A percentile compares a stretch with the other conserved stretches of the same genome.
Conservation (phyloP, 129 eudicot species). For the Centaurea solstitialis region DNA sequence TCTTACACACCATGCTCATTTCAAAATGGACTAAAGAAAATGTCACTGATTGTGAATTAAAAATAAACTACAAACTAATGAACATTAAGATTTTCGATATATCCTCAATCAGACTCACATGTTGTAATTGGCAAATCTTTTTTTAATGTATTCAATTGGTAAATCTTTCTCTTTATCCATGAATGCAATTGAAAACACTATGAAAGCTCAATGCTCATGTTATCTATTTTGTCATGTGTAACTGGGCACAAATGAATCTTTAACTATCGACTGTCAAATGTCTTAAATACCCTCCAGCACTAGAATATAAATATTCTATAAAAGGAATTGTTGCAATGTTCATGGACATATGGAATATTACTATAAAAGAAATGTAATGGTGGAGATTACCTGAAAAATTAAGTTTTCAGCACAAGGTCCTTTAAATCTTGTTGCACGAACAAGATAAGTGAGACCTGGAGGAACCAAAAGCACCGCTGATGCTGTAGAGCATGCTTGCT, state of each 20-base stretch:
- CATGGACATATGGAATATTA: not conserved
- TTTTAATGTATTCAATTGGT: slow-evolving; percentile 10
- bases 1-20: not conserved
- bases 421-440: slow-evolving; percentile 79
- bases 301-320: not conserved
- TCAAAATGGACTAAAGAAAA: not conserved
- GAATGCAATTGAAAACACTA: not conserved
- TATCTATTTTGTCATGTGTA: slow-evolving; percentile 6
- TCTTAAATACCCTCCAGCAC: slow-evolving; percentile 3
- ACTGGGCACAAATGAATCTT: not conserved
- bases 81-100: not conserved
- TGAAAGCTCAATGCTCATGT: not conserved
- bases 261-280: not conserved
- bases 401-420: slow-evolving; percentile 85
- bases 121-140: not conserved
- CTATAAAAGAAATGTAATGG: slow-evolving; percentile 1
- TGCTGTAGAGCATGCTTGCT: slow-evolving; percentile 70
- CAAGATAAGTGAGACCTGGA: slow-evolving; percentile 61
- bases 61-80: not conserved
- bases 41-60: slow-evolving; percentile 3
- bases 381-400: slow-evolving; percentile 59
- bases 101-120: not conserved
- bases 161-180: not conserved
- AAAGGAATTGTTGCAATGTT: not conserved
- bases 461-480: slow-evolving; percentile 83